Conservation (phyloP, 2,329 filamentous ascomycete species). For the Orbilia brochopaga region DNA sequence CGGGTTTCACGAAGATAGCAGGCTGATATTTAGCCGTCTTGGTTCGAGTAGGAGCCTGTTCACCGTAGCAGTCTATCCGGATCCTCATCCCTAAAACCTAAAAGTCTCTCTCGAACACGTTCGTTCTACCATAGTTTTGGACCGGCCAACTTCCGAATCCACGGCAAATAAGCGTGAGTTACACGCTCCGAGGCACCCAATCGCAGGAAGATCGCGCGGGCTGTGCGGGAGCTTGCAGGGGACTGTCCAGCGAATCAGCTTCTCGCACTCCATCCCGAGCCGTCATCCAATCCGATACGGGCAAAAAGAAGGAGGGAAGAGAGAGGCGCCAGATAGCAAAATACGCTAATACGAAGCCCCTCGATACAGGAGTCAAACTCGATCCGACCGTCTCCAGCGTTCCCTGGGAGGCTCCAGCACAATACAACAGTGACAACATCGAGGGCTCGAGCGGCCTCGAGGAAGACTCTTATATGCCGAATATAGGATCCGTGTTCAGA, state of each 20-base stretch:
- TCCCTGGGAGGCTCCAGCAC: conserved; percentile 39
- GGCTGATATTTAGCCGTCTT: conserved; percentile 44
- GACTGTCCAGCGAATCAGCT: conserved; percentile 31
- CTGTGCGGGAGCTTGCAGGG: conserved; percentile 1
- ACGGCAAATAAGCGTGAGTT: conserved; percentile 51
- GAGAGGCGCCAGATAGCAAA: conserved; percentile 4
- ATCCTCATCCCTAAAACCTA: conserved; percentile 8
- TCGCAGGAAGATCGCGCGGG: background rate
- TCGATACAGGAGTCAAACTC: conserved; percentile 49
- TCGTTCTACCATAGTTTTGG: conserved; percentile 45
- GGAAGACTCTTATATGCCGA: conserved; percentile 73
- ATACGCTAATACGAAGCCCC: conserved; percentile 23
- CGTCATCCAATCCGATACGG: conserved; percentile 10
- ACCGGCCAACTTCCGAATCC: conserved; percentile 48
- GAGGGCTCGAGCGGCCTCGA: conserved; percentile 53
- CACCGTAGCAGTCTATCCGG: conserved; percentile 36
- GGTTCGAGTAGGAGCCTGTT: conserved; percentile 31
- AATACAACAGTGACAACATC: conserved; percentile 37
- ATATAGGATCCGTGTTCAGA: conserved; percentile 76
- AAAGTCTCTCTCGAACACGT: conserved; percentile 19
- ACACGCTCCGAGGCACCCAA: background rate
- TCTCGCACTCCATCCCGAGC: conserved; percentile 19
- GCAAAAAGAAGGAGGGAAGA: too few species aligned
- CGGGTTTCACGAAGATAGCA: conserved; percentile 5
- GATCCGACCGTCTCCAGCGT: conserved; percentile 48